Evolutionary conservation across 2,329 filamentous ascomycete species (phyloP).

Genomic region (Fusarium subglutinans): DNA sequence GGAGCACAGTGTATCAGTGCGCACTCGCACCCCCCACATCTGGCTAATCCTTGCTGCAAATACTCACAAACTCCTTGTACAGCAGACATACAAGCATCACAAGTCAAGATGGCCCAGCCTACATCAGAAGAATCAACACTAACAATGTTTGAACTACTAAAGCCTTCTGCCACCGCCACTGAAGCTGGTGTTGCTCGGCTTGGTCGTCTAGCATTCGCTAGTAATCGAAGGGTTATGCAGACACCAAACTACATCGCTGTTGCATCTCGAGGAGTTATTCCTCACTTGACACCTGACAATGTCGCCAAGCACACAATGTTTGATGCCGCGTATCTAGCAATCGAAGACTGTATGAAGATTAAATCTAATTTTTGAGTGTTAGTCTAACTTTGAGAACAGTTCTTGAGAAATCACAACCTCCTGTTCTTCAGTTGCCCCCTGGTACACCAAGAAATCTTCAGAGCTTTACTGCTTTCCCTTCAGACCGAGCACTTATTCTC

Average conservation of each 20-base stretch:
- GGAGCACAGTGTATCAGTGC: constrained; percentile 2
- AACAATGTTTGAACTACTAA: constrained; percentile 58
- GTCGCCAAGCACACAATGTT: constrained; percentile 72
- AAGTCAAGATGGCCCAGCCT: constrained; percentile 44
- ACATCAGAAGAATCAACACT: constrained; percentile 31
- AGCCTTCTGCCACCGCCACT: constrained; percentile 44
- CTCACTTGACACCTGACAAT: constrained; percentile 90
- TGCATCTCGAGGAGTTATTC: constrained; percentile 84
- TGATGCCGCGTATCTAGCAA: constrained; percentile 77
- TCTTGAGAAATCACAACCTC: constrained; percentile 62
- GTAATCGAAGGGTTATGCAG: constrained; percentile 70
- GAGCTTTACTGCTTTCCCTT: constrained; percentile 77
- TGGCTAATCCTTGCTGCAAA: constrained; percentile 31
- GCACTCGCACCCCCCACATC: not conserved
- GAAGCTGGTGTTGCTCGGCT: constrained; percentile 66
- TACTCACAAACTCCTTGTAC: constrained; percentile 13
- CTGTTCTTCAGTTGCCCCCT: constrained; percentile 56
- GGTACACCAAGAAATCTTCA: constrained; percentile 69
- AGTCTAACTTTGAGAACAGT: constrained; percentile 52
- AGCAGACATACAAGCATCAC: not conserved
- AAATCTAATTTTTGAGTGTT: not conserved
- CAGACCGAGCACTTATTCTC: constrained; percentile 73
- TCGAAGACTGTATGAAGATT: constrained; percentile 86
- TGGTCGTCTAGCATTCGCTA: constrained; percentile 71
- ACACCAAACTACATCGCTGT: constrained; percentile 86